Evolutionary conservation across 139 green algal genomes (phyloP).

Genomic region (Chlorella ohadii): DNA sequence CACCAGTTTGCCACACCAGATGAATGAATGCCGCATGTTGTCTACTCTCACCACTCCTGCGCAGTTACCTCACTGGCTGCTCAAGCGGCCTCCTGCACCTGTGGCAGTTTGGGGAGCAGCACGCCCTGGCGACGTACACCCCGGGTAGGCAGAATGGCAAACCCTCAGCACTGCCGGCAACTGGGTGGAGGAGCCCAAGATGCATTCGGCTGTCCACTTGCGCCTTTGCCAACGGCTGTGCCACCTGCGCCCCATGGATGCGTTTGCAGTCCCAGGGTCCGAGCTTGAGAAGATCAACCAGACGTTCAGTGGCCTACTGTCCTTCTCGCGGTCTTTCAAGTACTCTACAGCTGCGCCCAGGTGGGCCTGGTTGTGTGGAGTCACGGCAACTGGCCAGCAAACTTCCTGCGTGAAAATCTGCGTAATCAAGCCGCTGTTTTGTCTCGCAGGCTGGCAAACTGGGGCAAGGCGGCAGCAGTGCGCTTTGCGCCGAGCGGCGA

Average conservation of each 20-base stretch:
- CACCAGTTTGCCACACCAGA: no score
- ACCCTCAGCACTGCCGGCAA: no score
- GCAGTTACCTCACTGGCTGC: conserved; percentile 50
- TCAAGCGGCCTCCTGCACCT: conserved; percentile 65
- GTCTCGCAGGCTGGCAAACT: conserved; percentile 21
- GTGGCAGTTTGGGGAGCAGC: conserved; percentile 64
- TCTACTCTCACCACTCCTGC: not conserved
- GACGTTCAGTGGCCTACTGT: conserved; percentile 7
- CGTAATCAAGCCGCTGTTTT: not conserved
- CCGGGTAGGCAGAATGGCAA: not conserved
- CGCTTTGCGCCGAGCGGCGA: conserved; percentile 69
- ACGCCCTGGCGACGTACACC: conserved; percentile 56
- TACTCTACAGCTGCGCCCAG: conserved; percentile 2
- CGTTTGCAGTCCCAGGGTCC: not conserved
- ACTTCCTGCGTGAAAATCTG: not conserved
- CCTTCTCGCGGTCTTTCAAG: conserved; percentile 24
- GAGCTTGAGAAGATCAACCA: conserved; percentile 22
- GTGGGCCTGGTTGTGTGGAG: not conserved
- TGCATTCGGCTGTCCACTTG: no score
- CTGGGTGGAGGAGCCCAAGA: no score
- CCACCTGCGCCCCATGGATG: no score
- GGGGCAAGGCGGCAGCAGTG: conserved; percentile 40
- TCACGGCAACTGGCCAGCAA: not conserved
- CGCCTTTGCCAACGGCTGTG: no score
- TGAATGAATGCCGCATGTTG: no score